phyloP scores from a whole-genome alignment of 148 eudicot genomes.

The Limonium bicolor region DNA sequence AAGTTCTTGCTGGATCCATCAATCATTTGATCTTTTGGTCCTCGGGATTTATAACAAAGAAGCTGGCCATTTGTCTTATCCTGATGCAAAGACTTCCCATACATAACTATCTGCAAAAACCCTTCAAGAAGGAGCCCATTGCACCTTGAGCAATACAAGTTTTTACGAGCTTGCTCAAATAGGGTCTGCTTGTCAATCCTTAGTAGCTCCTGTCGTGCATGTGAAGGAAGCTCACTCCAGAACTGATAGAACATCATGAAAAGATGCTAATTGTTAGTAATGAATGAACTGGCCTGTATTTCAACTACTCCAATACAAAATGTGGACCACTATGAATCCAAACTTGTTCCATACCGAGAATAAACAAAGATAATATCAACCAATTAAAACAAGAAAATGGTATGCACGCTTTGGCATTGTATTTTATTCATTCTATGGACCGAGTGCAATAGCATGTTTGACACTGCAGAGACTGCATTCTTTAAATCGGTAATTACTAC shows the following conservation, averaged over 20 bases:
- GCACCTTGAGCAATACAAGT: slow-evolving; percentile 95
- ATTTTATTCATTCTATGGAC: no score
- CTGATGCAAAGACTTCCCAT: slow-evolving; percentile 80
- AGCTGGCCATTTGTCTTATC: slow-evolving; percentile 36
- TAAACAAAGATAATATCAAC: slow-evolving; percentile 2
- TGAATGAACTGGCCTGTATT: background rate
- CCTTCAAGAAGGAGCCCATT: slow-evolving; percentile 91
- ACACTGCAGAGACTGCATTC: no score
- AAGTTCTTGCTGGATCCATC: slow-evolving; percentile 13
- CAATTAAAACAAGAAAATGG: no score
- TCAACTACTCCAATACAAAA: background rate
- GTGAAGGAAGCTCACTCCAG: slow-evolving; percentile 71
- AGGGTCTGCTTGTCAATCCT: slow-evolving; percentile 75
- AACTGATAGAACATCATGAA: slow-evolving; percentile 26
- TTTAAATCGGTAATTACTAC: no score
- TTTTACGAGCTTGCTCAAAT: slow-evolving; percentile 95
- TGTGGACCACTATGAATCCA: no score
- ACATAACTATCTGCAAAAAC: slow-evolving; percentile 76
- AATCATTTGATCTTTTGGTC: slow-evolving; percentile 27
- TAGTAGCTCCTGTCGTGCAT: slow-evolving; percentile 70
- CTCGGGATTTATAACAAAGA: slow-evolving; percentile 20
- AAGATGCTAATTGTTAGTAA: background rate
- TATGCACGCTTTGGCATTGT: no score
- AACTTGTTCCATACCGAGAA: no score
- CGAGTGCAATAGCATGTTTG: no score